Base-by-base conservation (phyloP, 2,329 filamentous ascomycete species). In the Verticillium dahliae region DNA sequence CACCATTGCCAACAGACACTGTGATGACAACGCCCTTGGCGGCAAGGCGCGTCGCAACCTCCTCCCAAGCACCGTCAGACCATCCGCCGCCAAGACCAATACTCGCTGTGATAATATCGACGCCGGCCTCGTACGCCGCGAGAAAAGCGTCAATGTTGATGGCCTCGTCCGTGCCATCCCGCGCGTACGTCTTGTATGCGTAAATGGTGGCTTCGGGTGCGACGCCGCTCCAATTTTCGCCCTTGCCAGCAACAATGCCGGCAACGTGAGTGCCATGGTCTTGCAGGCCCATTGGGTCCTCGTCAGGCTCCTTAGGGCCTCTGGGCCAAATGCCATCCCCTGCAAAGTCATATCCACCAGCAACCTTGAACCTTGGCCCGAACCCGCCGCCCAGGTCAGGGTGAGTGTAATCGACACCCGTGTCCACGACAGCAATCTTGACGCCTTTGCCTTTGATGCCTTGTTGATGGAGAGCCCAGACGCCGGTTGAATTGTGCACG, bases 1-100 rank as follows among this genome's bases (percentile, higher is more conserved):
- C 81, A 37, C 78, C 75, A 60, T 85, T 85, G 18, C 82, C 81
- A 6, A 78, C 80, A 1, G 81, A 77, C 34, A 83, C 77, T 15
- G 78, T 76, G 35, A 82, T 74, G 11, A 82, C 76, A 1, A 83
- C 72, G 18, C 81, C 81, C 33, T 75, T 69, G 15, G 77, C 57
- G 14, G 41, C 57, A 35, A 59, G 57, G 31, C 57, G 57, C 1
- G 57, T 50, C 18, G 57, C 57, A 10, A 59, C 39, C 31, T 38
- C 57, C 11, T 27, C 39, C 57, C 45, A 50, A 6, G 41, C 38
- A n/a, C 41, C 41, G 38, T 59, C 31, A 14, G 33, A 34, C 39
- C 45, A 59, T 14, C 57, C 39, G 45, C 27, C 41, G 57, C 35
- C 22, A 31, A 38, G 27, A 27, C 76, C 75, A 59, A 80, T 73